These are phyloP conservation scores for Fusarium sp. DNA, from an alignment of 2,329 filamentous ascomycete species.

Conservation along the genomic window DNA sequence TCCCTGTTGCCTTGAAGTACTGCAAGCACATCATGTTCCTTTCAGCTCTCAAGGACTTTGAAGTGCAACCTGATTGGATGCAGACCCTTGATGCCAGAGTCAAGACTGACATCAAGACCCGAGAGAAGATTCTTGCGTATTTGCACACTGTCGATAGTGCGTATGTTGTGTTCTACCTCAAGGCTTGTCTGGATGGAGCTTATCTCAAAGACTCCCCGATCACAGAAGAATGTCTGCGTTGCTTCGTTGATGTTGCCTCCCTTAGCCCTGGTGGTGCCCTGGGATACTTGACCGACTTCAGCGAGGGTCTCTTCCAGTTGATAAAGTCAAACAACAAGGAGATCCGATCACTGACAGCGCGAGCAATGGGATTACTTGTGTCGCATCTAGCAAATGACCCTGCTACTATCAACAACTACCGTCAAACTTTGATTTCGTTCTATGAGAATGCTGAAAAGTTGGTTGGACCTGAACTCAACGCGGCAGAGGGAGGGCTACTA, in stretches of 20 bases:
- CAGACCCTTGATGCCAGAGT: slow-evolving; percentile 79
- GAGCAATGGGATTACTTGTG: slow-evolving; percentile 79
- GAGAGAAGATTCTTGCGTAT: slow-evolving; percentile 68
- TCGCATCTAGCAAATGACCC: slow-evolving; percentile 68
- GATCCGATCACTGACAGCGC: slow-evolving; percentile 74
- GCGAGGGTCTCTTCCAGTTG: slow-evolving; percentile 66
- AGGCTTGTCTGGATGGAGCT: slow-evolving; percentile 69
- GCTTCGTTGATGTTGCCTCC: slow-evolving; percentile 66
- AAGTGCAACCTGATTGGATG: slow-evolving; percentile 85
- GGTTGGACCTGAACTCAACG: slow-evolving; percentile 58
- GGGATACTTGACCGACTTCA: slow-evolving; percentile 60
- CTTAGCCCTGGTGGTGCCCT: slow-evolving; percentile 64
- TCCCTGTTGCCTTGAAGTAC: slow-evolving; percentile 77
- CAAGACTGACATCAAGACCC: slow-evolving; percentile 74
- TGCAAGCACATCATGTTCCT: slow-evolving; percentile 67
- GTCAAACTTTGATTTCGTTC: slow-evolving; percentile 55
- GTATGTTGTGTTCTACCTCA: slow-evolving; percentile 59
- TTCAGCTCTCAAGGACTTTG: slow-evolving; percentile 60
- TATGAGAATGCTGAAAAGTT: slow-evolving; percentile 57
- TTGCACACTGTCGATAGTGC: slow-evolving; percentile 57
- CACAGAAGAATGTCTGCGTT: slow-evolving; percentile 61
- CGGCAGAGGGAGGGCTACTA: slow-evolving; percentile 60
- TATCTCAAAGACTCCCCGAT: slow-evolving; percentile 56
- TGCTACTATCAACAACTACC: slow-evolving; percentile 44
- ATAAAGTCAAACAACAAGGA: slow-evolving; percentile 78